These are phyloP conservation scores for Sarcocystis neurona DNA, from an alignment of 169 alveolate genomes.

Conservation along the genomic window DNA sequence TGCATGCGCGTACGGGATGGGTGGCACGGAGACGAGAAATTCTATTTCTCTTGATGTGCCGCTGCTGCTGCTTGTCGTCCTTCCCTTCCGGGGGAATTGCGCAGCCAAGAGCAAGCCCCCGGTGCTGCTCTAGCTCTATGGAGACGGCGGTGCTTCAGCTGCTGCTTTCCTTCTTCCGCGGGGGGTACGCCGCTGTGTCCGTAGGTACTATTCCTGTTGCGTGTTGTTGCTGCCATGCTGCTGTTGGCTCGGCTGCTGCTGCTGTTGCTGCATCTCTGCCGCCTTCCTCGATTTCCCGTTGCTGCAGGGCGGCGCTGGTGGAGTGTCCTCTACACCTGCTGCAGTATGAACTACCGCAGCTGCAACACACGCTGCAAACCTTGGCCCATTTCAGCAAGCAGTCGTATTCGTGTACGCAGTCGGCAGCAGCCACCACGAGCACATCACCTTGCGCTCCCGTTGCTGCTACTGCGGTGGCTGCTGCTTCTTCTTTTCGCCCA, in stretches of 20 bases:
- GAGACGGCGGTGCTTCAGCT: no score
- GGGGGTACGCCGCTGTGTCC: no score
- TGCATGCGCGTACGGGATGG: no score
- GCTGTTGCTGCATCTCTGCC: not conserved
- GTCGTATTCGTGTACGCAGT: not conserved
- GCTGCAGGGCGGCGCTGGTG: conserved; percentile 17
- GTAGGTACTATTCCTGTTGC: no score
- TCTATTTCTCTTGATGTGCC: no score
- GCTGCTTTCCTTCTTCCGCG: no score
- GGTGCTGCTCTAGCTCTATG: no score
- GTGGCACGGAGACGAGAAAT: no score
- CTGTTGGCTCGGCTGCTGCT: not conserved
- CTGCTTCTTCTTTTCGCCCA: not conserved
- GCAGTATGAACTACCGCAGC: not conserved
- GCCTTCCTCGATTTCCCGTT: not conserved
- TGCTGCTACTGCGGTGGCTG: not conserved
- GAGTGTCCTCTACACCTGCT: conserved; percentile 29
- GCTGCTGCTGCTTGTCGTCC: no score
- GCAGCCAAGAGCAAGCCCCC: no score
- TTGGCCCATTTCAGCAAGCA: not conserved
- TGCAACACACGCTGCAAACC: conserved; percentile 24
- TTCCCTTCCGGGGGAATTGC: no score
- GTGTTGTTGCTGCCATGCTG: no score
- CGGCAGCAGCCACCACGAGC: not conserved
- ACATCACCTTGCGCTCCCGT: not conserved